Base-by-base conservation (phyloP, 148 eudicot species). In the Fagopyrum tataricum region DNA sequence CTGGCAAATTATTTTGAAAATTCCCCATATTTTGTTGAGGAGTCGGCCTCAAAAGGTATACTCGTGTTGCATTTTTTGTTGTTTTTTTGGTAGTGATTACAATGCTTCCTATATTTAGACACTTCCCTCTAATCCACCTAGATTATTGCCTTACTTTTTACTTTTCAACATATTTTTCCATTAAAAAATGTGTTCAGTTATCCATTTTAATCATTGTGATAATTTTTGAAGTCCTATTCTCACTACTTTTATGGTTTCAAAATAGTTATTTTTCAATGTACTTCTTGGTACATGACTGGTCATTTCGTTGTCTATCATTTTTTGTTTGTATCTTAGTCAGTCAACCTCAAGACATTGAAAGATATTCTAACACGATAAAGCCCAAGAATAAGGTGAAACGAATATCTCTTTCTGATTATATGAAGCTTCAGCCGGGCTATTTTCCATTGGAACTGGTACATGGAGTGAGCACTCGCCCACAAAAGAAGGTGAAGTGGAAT, bases 401-500 rank as follows among this genome's bases (percentile, higher is more conserved):
- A 42, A 15, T 20, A 70, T 20, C 51, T 70, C 52, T 70, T 43
- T 70, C 72, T 44, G 72, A 70, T 44, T 70, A 70, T 42, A 70
- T 70, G 51, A 70, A 43, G 52, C 72, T 70, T 70, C 2, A 43
- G 52, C 51, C 49, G 43, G 72, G 72, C 41, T 70, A 70, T 70
- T 70, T 70, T 46, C 72, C 72, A 18, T 8, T 8, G 5, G 72
- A 70, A 70, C 52, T 70, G 26, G 2, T 70, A 18, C 52, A 70
- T 12, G 52, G 52, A 44, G 48, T 70, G 72, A 44, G 43, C 23
- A 5, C 52, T 18, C 72, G n/a, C 4, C 26, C 31, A 44, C 52
- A 20, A 70, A 70, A 43, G 72, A 70, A 20, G 72, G 72, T 20
- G 31, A 70, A 43, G 49, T 70, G 72, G 72, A 44, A 46, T 70